Base-by-base conservation (phyloP, 345 rosid genomes). In the Bruguiera parviflora region DNA sequence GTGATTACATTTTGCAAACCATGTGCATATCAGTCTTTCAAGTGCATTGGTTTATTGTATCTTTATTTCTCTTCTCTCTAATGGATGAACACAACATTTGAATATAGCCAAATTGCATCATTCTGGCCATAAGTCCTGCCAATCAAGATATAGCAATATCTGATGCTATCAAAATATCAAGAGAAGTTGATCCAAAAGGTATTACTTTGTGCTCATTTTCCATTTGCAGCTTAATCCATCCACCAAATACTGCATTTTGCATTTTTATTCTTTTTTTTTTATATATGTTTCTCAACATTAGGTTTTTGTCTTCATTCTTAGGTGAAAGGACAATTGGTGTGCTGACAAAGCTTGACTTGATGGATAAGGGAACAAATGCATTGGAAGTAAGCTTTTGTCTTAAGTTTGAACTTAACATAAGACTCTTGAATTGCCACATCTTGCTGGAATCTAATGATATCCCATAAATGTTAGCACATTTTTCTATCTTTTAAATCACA, bases 101-200 rank as follows among this genome's bases (percentile, higher is more conserved):
- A 68, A 8, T 63, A 33, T 65, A 84, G 92, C 88, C 90, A 27
- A 85, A 84, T 62, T 85, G 78, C 75, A 59, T 88, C 73, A 88
- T 88, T 77, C 82, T 88, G 70, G 92, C 92, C 16, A 84, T 85
- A 75, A 79, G 88, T 64, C 90, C 89, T 20, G 89, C 93, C 37
- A 88, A 86, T 83, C 90, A 84, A 84, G 89, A 86, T 78, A 82
- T 88, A 68, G 93, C 88, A 68, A 86, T 89, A 63, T 86, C 92
- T 22, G 93, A 88, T 84, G 87, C 88, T 68, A 83, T 88, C 70
- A 88, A 86, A 78, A 76, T 88, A 4, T 77, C 93, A n/a, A 86
- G 85, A 75, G 87, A 88, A 71, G 93, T 86, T 53, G 90, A 88
- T 67, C 87, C 85, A 15, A 28, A 80, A 24, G 89, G 90, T 84